Evolutionary conservation across 2,329 filamentous ascomycete genomes (phyloP), one percentile per base, ranked within the genome.

Genomic region (Parastagonospora nodorum): DNA sequence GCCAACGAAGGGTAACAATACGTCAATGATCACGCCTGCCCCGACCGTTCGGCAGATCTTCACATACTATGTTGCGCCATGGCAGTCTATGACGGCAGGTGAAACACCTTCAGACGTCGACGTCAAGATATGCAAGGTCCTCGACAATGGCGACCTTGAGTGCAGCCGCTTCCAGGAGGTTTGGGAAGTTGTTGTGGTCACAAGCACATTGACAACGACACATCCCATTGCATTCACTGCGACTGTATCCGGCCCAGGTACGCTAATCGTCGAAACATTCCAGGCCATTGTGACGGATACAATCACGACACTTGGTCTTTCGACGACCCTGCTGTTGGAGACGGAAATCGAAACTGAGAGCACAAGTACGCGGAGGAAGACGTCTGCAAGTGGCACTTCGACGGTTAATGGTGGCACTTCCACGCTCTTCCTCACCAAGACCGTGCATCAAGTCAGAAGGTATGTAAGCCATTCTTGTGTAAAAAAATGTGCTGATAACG

Each of bases 51-150:
- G 73, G 47, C 67, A 64, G 0, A 58, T 76, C 28, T 76, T 73
- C 42, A 78, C 75, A 3, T 78, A 75, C 68, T 78, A 72, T 61
- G 56, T 78, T 29, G 77, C 76, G 1, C 73, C 74, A 1, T 79
- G 76, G 77, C 68, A 75, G 49, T 68, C 73, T 1, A 57, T 78
- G 32, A 77, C 75, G 0, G 66, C 68, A 5, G 76, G 73, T 11
- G 63, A 66, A 0, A 58, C 65, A 2, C 76, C 77, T 2, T 62
- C 65, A 1, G 71, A 77, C 36, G 72, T 79, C 15, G 71, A 74
- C 30, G 66, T 74, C 35, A 76, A 77, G 50, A 66, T 78, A 35
- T 79, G 76, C 64, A 71, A 66, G 1, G 61, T 64, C 6, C 61
- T 68, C 40, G 58, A 64, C 10, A 67, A 76, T 48, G 73, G 66